Conservation (phyloP, 768 basidiomycete species). For the Russula brevipes region DNA sequence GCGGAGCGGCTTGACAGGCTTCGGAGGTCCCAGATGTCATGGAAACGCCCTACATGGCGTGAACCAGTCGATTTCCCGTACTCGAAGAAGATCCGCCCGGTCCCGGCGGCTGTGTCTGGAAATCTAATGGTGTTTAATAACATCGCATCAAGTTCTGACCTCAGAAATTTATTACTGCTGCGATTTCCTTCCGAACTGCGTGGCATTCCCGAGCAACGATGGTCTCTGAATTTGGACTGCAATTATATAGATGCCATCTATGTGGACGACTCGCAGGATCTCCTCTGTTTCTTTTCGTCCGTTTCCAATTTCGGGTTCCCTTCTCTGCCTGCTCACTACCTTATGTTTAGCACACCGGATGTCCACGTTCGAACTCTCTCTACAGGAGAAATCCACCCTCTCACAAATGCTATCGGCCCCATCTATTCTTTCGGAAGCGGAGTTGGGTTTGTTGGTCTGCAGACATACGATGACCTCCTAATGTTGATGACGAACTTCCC, state of each 20-base stretch:
- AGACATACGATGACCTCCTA: neutral
- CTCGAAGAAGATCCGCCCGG: neutral
- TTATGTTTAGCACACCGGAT: neutral
- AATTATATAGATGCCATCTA: neutral
- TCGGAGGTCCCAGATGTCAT: neutral
- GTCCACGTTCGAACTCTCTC: constrained; percentile 3
- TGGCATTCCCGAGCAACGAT: neutral
- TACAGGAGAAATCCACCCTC: constrained; percentile 2
- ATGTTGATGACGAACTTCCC: neutral
- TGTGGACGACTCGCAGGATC: constrained; percentile 8
- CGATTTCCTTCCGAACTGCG: constrained; percentile 4
- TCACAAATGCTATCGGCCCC: neutral
- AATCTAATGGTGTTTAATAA: neutral
- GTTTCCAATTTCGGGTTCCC: neutral
- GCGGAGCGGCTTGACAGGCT: neutral
- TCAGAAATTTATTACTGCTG: neutral
- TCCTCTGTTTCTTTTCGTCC: neutral
- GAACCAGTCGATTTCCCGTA: neutral
- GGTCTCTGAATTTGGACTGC: neutral
- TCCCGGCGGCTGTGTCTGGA: neutral
- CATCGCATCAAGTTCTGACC: neutral
- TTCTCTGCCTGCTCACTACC: neutral
- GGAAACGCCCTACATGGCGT: neutral
- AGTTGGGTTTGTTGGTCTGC: neutral
- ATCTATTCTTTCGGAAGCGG: neutral